A percentile compares a stretch with the other conserved stretches of the same genome.
Conservation (phyloP, 768 basidiomycete genomes). For the Dictyophora rubrovolvata region DNA sequence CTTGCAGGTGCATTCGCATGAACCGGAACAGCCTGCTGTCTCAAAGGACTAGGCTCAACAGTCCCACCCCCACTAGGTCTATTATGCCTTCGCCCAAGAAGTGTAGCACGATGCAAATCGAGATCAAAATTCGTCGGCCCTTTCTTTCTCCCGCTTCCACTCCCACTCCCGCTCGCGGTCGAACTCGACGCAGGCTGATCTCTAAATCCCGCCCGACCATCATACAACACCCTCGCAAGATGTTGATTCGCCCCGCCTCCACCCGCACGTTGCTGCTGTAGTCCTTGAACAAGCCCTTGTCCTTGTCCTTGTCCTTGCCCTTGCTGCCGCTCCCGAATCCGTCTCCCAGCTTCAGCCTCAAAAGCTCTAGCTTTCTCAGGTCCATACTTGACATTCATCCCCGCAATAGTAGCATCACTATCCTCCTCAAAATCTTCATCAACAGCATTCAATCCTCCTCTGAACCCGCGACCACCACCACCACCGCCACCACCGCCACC, state of each 20-base stretch:
- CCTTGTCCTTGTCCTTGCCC: slow-evolving; percentile 21
- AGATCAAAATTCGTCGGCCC: slow-evolving; percentile 56
- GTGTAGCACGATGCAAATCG: slow-evolving; percentile 75
- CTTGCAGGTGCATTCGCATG: background rate
- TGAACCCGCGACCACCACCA: slow-evolving; percentile 66
- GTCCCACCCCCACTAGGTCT: slow-evolving; percentile 16
- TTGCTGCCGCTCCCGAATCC: slow-evolving; percentile 17
- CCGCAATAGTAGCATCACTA: slow-evolving; percentile 29
- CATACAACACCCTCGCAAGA: slow-evolving; percentile 27
- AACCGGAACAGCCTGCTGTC: slow-evolving; percentile 1
- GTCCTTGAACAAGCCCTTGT: no score
- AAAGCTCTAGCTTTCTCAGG: slow-evolving; percentile 27
- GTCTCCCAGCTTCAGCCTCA: slow-evolving; percentile 24
- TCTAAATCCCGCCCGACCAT: slow-evolving; percentile 62
- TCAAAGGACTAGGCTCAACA: slow-evolving; percentile 26
- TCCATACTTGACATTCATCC: slow-evolving; percentile 23
- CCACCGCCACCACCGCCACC: slow-evolving; percentile 52
- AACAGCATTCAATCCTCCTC: slow-evolving; percentile 86
- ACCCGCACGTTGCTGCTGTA: slow-evolving; percentile 11
- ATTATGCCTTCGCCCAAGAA: slow-evolving; percentile 64
- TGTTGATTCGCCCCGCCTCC: slow-evolving; percentile 8
- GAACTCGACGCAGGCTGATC: slow-evolving; percentile 29
- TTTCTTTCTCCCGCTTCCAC: slow-evolving; percentile 22
- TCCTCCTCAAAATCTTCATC: slow-evolving; percentile 57
- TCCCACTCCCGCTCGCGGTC: slow-evolving; percentile 27